Percentiles rank a stretch among this genome's conserved stretches.
Conservation (phyloP, 2,329 filamentous ascomycete genomes). For the Magnaporthiopsis rhizophila region DNA sequence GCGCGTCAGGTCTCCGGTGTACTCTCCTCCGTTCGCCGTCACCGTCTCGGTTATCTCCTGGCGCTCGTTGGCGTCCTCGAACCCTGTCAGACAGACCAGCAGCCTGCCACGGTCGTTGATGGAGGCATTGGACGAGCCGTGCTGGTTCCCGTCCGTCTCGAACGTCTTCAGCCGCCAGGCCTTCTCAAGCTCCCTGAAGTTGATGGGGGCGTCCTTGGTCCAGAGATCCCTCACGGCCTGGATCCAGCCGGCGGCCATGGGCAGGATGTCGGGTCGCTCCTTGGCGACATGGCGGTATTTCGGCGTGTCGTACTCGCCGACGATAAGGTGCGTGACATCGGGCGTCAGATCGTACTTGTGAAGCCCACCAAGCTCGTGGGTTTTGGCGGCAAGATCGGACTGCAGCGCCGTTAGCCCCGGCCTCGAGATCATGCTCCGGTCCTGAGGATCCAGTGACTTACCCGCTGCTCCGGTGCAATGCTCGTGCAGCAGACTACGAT, state of each 20-base stretch:
- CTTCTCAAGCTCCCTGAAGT: conserved; percentile 62
- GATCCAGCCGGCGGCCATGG: conserved; percentile 78
- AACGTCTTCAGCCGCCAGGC: conserved; percentile 58
- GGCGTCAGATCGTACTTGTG: conserved; percentile 92
- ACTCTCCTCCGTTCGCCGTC: conserved; percentile 65
- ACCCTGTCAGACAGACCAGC: conserved; percentile 48
- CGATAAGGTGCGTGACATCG: conserved; percentile 89
- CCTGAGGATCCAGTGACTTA: conserved; percentile 31
- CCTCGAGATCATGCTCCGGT: conserved; percentile 7
- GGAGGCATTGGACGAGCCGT: conserved; percentile 17
- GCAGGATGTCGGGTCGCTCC: conserved; percentile 76
- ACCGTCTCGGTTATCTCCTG: conserved; percentile 62
- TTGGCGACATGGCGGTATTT: conserved; percentile 96
- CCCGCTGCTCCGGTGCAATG: conserved; percentile 69
- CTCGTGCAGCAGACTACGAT: conserved; percentile 83
- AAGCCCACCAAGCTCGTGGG: conserved; percentile 73
- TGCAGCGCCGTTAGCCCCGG: conserved; percentile 14
- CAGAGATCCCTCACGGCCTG: conserved; percentile 71
- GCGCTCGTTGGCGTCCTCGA: conserved; percentile 56
- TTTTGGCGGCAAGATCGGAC: conserved; percentile 53
- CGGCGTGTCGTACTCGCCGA: conserved; percentile 79
- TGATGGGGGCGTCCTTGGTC: conserved; percentile 69
- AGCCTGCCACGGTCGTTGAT: conserved; percentile 31
- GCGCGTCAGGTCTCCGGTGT: conserved; percentile 81
- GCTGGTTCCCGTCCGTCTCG: conserved; percentile 35